Conservation (phyloP, 139 green algal genomes). For the Chlorella ohadii region DNA sequence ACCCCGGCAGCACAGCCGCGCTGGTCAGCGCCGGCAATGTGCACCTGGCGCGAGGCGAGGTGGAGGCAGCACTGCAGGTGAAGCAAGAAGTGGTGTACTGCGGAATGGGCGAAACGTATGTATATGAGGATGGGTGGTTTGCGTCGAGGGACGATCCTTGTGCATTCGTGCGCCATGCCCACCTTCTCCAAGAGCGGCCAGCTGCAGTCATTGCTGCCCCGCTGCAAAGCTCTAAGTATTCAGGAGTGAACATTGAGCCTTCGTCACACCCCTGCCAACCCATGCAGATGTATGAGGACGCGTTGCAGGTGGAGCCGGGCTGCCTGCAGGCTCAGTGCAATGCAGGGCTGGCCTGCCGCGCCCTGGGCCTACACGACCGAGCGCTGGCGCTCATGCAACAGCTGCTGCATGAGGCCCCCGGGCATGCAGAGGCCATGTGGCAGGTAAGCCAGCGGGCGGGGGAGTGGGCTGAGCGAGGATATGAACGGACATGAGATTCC, state of each 20-base stretch:
- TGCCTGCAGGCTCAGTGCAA: slow-evolving; percentile 86
- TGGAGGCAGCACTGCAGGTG: slow-evolving; percentile 34
- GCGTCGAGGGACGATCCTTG: no score
- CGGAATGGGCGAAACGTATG: no score
- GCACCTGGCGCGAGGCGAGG: slow-evolving; percentile 15
- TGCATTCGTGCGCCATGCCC: background rate
- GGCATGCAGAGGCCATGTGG: slow-evolving; percentile 76
- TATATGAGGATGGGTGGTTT: no score
- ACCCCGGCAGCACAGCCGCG: slow-evolving; percentile 80
- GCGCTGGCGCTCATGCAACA: slow-evolving; percentile 74
- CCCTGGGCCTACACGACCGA: slow-evolving; percentile 52
- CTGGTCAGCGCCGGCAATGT: slow-evolving; percentile 66
- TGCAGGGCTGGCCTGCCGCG: slow-evolving; percentile 69
- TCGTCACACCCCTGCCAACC: no score
- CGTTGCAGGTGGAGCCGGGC: slow-evolving; percentile 77
- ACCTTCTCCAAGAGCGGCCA: background rate
- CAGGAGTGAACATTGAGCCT: no score
- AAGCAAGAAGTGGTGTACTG: background rate
- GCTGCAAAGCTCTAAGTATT: no score
- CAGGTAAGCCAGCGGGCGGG: slow-evolving; percentile 40
- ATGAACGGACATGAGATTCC: no score
- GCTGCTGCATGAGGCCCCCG: slow-evolving; percentile 76
- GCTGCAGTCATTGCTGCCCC: no score
- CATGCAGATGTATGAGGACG: slow-evolving; percentile 66
- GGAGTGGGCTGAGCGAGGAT: no score